Conservation (phyloP, 2,329 filamentous ascomycete species). For the Beauveria sp. region DNA sequence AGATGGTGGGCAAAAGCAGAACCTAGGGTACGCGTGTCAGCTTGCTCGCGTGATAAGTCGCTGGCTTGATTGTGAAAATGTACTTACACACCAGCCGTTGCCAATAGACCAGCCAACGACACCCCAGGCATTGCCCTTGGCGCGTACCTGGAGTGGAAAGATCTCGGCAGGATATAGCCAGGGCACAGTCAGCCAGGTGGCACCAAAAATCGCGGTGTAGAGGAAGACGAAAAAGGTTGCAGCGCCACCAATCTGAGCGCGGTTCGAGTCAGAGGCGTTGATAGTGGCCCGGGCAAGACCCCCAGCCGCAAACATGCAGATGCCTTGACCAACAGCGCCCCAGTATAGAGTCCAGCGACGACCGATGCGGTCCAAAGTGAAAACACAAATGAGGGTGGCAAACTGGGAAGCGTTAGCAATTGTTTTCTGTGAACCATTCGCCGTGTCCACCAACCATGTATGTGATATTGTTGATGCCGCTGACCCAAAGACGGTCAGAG, state of each 20-base stretch:
- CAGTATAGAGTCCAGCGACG: slow-evolving; percentile 63
- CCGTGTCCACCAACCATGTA: slow-evolving; percentile 31
- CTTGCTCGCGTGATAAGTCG: not conserved
- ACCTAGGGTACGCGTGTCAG: slow-evolving; percentile 15
- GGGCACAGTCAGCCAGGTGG: slow-evolving; percentile 45
- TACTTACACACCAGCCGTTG: slow-evolving; percentile 50
- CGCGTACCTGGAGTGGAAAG: slow-evolving; percentile 62
- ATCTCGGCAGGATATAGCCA: slow-evolving; percentile 66
- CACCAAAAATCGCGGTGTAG: slow-evolving; percentile 34
- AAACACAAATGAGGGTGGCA: slow-evolving; percentile 60
- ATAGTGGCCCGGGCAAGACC: slow-evolving; percentile 48
- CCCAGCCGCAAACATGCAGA: slow-evolving; percentile 61
- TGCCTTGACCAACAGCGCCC: slow-evolving; percentile 56
- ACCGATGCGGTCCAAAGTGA: slow-evolving; percentile 61
- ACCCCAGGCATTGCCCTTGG: slow-evolving; percentile 69
- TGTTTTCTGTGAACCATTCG: not conserved
- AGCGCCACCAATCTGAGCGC: slow-evolving; percentile 50
- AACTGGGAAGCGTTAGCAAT: slow-evolving; percentile 26
- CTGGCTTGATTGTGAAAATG: not conserved
- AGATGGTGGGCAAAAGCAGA: slow-evolving; percentile 52
- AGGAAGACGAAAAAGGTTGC: slow-evolving; percentile 64
- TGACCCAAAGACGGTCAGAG: slow-evolving; percentile 55
- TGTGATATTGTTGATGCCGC: slow-evolving; percentile 43
- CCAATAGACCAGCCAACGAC: slow-evolving; percentile 71
- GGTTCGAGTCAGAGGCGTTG: slow-evolving; percentile 34